Percentiles rank a stretch among this genome's conserved stretches.
Evolutionary conservation across 495 filamentous ascomycete species (phyloP).

Genomic region (Hypoxylon perforatum): DNA sequence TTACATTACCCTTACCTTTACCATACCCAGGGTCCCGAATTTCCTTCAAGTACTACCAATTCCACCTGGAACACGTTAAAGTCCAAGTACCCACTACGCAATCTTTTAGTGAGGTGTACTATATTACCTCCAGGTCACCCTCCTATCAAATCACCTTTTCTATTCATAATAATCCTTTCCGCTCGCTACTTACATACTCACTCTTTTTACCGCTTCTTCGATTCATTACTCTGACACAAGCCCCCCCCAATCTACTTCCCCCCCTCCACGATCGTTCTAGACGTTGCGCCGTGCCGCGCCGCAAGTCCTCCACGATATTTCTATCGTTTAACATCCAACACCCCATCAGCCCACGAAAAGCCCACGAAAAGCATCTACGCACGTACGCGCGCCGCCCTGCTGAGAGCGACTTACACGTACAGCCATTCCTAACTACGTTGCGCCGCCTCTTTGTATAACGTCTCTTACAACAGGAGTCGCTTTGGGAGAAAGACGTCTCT

Average conservation of each 20-base stretch:
- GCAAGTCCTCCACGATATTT: slow-evolving; percentile 35
- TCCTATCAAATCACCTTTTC: slow-evolving; percentile 40
- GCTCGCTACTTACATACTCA: slow-evolving; percentile 34
- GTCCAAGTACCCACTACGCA: slow-evolving; percentile 44
- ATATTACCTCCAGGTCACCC: slow-evolving; percentile 42
- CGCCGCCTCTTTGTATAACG: slow-evolving; percentile 14
- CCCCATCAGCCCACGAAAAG: slow-evolving; percentile 26
- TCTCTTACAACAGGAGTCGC: slow-evolving; percentile 5
- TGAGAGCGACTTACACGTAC: slow-evolving; percentile 30
- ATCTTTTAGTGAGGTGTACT: slow-evolving; percentile 46
- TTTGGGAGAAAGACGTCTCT: slow-evolving; percentile 5
- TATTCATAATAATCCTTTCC: slow-evolving; percentile 38
- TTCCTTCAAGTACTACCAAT: slow-evolving; percentile 42
- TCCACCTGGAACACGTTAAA: slow-evolving; percentile 44
- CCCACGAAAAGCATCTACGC: slow-evolving; percentile 24
- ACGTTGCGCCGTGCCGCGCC: slow-evolving; percentile 39
- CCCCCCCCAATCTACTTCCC: slow-evolving; percentile 36
- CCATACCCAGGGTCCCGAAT: slow-evolving; percentile 7
- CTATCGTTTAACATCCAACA: slow-evolving; percentile 30
- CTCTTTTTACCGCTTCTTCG: slow-evolving; percentile 39
- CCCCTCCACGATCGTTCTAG: slow-evolving; percentile 43
- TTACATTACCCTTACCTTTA: not conserved
- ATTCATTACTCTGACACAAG: slow-evolving; percentile 40
- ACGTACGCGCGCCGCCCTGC: slow-evolving; percentile 19
- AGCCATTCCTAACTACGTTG: slow-evolving; percentile 11